Evolutionary conservation across 2,329 filamentous ascomycete species (phyloP).

Genomic region (Stemphylium vesicarium): DNA sequence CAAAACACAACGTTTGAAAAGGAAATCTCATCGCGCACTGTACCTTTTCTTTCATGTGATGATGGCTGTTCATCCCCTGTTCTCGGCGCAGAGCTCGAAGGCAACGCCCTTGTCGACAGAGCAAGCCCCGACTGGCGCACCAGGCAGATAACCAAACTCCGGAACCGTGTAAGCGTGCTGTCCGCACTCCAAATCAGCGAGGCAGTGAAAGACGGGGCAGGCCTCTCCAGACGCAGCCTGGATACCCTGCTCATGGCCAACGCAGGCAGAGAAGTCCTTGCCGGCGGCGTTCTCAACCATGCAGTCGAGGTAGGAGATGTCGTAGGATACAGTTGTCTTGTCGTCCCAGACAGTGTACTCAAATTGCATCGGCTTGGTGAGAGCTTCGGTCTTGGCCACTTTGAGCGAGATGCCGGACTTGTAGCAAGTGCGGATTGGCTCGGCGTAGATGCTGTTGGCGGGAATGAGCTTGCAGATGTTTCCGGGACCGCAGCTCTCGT

Average conservation of each 20-base stretch:
- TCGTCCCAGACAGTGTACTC: slow-evolving; percentile 21
- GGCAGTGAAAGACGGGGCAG: slow-evolving; percentile 12
- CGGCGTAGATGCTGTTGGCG: slow-evolving; percentile 13
- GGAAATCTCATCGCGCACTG: background rate
- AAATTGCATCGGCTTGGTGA: slow-evolving; percentile 19
- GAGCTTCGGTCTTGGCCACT: slow-evolving; percentile 9
- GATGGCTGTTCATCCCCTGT: background rate
- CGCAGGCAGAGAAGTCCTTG: slow-evolving; percentile 16
- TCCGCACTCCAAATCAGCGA: slow-evolving; percentile 14
- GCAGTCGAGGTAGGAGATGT: slow-evolving; percentile 24
- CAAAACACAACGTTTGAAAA: background rate
- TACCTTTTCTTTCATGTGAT: no score
- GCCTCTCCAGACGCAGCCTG: slow-evolving; percentile 14
- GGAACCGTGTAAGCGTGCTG: slow-evolving; percentile 15
- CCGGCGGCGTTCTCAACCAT: slow-evolving; percentile 12
- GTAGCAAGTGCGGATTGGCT: slow-evolving; percentile 11
- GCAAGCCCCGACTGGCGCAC: slow-evolving; percentile 19
- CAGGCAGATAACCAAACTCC: slow-evolving; percentile 16
- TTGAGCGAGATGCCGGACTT: slow-evolving; percentile 19
- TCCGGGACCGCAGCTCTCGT: slow-evolving; percentile 1
- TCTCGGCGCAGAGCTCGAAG: slow-evolving; percentile 23
- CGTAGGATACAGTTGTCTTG: slow-evolving; percentile 15
- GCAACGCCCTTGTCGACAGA: slow-evolving; percentile 15
- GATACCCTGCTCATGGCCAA: slow-evolving; percentile 21
- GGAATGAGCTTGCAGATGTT: slow-evolving; percentile 1